phyloP scores from a whole-genome alignment of 2,329 filamentous ascomycete species.

The Nigrospora oryzae region DNA sequence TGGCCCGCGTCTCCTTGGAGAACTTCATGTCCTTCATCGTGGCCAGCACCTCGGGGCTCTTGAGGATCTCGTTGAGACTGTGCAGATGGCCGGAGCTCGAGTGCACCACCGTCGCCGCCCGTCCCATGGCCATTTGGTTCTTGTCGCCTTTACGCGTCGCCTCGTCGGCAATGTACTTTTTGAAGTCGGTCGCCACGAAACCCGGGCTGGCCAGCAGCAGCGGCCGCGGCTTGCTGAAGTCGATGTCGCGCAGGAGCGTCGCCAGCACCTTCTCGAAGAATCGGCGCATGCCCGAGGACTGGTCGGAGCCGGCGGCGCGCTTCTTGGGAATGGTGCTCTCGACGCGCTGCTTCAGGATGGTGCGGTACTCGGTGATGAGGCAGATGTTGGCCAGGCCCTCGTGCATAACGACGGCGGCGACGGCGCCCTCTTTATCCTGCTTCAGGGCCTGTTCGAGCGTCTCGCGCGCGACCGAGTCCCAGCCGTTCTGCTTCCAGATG shows the following conservation, averaged over 20 bases:
- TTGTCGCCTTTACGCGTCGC: constrained; percentile 56
- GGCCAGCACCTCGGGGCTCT: constrained; percentile 67
- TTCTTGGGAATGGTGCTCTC: constrained; percentile 62
- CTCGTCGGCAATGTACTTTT: constrained; percentile 60
- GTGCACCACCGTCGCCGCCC: constrained; percentile 67
- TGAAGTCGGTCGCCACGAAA: constrained; percentile 76
- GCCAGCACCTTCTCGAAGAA: constrained; percentile 75
- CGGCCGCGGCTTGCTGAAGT: constrained; percentile 62
- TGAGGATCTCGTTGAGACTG: constrained; percentile 78
- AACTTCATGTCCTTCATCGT: constrained; percentile 84
- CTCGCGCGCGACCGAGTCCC: constrained; percentile 82
- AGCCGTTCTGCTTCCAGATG: constrained; percentile 74
- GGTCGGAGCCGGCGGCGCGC: constrained; percentile 53
- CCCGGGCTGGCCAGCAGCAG: constrained; percentile 83
- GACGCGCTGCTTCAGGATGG: constrained; percentile 62
- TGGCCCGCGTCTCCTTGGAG: constrained; percentile 69
- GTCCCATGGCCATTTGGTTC: constrained; percentile 51
- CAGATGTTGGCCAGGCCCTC: constrained; percentile 80
- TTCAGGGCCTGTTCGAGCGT: constrained; percentile 73
- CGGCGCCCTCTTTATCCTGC: constrained; percentile 69
- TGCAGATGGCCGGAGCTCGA: constrained; percentile 80
- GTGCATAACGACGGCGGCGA: constrained; percentile 90
- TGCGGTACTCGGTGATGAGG: constrained; percentile 72
- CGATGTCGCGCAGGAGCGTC: constrained; percentile 69
- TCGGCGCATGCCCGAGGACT: constrained; percentile 61